Evolutionary conservation across 768 basidiomycete species (phyloP), one percentile per base, ranked within the genome.

Genomic region (Calocera cornea): DNA sequence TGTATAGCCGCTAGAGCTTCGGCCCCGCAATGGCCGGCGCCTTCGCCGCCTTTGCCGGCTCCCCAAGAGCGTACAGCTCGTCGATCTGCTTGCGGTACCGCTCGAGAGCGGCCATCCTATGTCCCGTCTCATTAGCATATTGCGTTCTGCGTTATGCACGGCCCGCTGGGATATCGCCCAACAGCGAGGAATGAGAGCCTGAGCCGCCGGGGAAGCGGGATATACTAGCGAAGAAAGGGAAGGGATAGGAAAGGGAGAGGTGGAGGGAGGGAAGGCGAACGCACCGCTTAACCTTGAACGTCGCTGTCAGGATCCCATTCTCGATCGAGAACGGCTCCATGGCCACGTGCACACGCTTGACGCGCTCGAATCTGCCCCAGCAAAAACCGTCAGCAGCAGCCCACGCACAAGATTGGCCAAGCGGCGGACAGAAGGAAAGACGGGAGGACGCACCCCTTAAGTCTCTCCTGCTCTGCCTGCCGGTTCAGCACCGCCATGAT

Each of bases 381-480:
- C 65, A 67, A n/a, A 27, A 11, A 24, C 24, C 19, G 47, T 50
- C 40, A 73, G 69, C 36, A n/a, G 41, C 40, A n/a, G n/a, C 12
- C 47, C 27, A 40, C 17, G 16, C 65, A 27, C 44, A 34, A 41
- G 10, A n/a, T n/a, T n/a, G n/a, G n/a, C n/a, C n/a, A n/a, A n/a
- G n/a, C n/a, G n/a, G n/a, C n/a, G n/a, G n/a, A n/a, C n/a, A n/a
- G n/a, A n/a, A n/a, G n/a, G n/a, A n/a, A n/a, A n/a, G n/a, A n/a
- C n/a, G n/a, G n/a, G n/a, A n/a, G n/a, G n/a, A 76, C 84, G 68
- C 72, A 93, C 93, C 92, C 90, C 76, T 89, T 87, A 69, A 98
- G 80, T 24, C 80, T 81, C 71, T 81, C 82, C 73, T 84, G 83
- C 76, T 82, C 81, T 0, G 85, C 89, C 66, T 85, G 83, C 69